A percentile compares a stretch with the other conserved stretches of the same genome.
These are phyloP conservation scores for Erythrophleum ivorense DNA, from an alignment of 331 rosid genomes.

Conservation along the genomic window DNA sequence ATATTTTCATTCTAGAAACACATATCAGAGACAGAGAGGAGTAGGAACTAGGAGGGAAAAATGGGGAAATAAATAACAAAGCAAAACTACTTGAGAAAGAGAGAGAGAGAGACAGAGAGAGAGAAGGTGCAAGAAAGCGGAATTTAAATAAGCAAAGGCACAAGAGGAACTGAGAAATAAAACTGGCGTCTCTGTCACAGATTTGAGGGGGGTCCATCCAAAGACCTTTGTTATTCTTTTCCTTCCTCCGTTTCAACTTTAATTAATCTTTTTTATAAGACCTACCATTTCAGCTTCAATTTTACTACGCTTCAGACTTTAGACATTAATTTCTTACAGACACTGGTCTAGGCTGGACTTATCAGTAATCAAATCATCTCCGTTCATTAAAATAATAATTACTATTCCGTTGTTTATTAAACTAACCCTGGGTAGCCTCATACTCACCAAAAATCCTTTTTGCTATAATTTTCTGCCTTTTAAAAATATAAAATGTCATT, in stretches of 20 bases:
- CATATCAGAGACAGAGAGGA: constrained; percentile 2
- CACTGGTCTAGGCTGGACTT: neutral
- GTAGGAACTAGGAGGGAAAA: constrained; percentile 1
- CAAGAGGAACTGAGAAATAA: constrained; percentile 55
- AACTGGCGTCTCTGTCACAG: constrained; percentile 93
- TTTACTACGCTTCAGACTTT: constrained; percentile 33
- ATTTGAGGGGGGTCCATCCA: constrained; percentile 69
- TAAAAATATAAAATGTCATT: too few species aligned
- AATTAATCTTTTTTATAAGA: constrained; percentile 43
- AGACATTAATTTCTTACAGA: constrained; percentile 1
- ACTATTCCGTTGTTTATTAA: too few species aligned
- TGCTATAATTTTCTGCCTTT: too few species aligned
- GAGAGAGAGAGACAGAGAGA: constrained; percentile 38
- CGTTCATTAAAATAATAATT: too few species aligned
- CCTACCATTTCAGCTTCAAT: constrained; percentile 43
- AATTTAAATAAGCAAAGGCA: constrained; percentile 57
- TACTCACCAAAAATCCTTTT: too few species aligned
- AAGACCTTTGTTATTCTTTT: constrained; percentile 66
- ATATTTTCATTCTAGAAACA: constrained; percentile 1
- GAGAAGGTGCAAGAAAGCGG: neutral
- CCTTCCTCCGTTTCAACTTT: constrained; percentile 47
- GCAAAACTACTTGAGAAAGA: neutral
- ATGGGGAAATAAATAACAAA: neutral
- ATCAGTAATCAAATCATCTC: neutral
- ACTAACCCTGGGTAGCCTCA: too few species aligned